phyloP scores from a whole-genome alignment of 129 eudicot species.

The Pseudognaphalium luteoalbum region DNA sequence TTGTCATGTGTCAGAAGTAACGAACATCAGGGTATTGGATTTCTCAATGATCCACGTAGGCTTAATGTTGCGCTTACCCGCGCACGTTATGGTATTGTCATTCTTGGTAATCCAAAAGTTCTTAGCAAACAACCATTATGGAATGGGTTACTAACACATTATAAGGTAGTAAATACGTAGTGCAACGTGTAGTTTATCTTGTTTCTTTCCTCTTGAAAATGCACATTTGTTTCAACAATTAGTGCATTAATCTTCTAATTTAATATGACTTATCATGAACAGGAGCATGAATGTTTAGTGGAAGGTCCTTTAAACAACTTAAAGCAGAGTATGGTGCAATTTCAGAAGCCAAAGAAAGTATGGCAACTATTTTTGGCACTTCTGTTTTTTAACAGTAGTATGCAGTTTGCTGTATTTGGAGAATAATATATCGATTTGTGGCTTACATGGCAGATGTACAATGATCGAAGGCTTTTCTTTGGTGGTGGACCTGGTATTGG shows the following conservation, averaged over 20 bases:
- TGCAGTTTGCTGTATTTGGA: neutral
- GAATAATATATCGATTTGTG: neutral
- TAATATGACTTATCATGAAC: neutral
- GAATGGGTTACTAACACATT: constrained; percentile 90
- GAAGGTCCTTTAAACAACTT: constrained; percentile 93
- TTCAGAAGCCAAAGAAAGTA: constrained; percentile 97
- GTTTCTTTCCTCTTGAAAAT: neutral
- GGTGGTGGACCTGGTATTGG: constrained; percentile 81
- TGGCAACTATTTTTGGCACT: neutral
- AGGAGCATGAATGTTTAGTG: constrained; percentile 96
- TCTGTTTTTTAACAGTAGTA: neutral
- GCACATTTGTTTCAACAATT: neutral
- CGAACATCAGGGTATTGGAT: constrained; percentile 98
- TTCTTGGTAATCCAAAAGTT: constrained; percentile 95
- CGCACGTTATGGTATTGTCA: constrained; percentile 94
- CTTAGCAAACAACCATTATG: constrained; percentile 91
- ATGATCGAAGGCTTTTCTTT: constrained; percentile 75
- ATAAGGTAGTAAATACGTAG: constrained; percentile 57
- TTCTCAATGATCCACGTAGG: constrained; percentile 96
- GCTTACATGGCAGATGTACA: constrained; percentile 62
- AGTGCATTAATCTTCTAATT: neutral
- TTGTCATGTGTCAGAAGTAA: constrained; percentile 96
- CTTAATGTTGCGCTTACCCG: constrained; percentile 96
- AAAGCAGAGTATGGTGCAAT: constrained; percentile 98
- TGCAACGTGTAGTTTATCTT: neutral